phyloP scores from a whole-genome alignment of 148 eudicot genomes.

The Fallopia convolvulus region DNA sequence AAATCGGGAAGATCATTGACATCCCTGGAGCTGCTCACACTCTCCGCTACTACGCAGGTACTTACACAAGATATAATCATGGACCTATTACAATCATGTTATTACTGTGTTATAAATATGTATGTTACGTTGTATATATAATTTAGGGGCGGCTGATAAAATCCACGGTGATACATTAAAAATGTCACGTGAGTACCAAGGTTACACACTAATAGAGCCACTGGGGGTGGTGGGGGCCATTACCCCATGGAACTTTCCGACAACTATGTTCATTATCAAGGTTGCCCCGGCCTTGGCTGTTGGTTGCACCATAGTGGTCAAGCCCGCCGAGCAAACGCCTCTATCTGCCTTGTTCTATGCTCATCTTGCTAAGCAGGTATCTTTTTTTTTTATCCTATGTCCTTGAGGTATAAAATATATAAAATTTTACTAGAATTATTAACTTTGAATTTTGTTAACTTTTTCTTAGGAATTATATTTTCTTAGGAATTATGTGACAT shows the following conservation, averaged over 20 bases:
- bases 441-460: no score
- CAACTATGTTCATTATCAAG: slow-evolving; percentile 46
- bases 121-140: not conserved
- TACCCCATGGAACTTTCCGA: slow-evolving; percentile 83
- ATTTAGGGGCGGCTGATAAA: slow-evolving; percentile 59
- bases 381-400: no score
- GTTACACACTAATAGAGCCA: slow-evolving; percentile 71
- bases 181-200: slow-evolving; percentile 60
- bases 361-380: slow-evolving; percentile 67
- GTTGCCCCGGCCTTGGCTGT: slow-evolving; percentile 82
- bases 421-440: no score
- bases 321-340: slow-evolving; percentile 90
- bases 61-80: not conserved
- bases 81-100: not conserved
- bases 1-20: slow-evolving; percentile 34
- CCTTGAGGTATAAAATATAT: no score
- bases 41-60: slow-evolving; percentile 63
- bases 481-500: no score
- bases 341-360: slow-evolving; percentile 69
- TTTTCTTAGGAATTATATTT: no score
- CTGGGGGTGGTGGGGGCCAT: slow-evolving; percentile 81
- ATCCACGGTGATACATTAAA: slow-evolving; percentile 76
- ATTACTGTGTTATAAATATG: not conserved
- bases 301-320: slow-evolving; percentile 86
- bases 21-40: slow-evolving; percentile 38